Conservation (phyloP, 2,329 filamentous ascomycete species). For the Proliferodiscus dingleyae region DNA sequence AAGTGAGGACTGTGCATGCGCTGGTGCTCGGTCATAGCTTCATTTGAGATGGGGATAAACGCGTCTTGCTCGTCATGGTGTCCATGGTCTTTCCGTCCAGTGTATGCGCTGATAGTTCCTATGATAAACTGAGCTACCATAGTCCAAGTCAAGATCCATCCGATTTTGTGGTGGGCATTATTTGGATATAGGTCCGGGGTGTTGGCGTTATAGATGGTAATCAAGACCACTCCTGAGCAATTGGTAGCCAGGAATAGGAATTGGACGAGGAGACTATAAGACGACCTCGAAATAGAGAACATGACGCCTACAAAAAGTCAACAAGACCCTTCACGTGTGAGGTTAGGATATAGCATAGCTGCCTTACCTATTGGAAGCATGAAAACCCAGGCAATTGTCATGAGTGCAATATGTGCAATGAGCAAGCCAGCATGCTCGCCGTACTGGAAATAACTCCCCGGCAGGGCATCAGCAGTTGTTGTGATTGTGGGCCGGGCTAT, state of each 20-base stretch:
- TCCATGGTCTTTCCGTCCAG: constrained; percentile 24
- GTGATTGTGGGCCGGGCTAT: constrained; percentile 6
- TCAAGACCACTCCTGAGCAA: constrained; percentile 58
- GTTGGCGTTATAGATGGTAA: constrained; percentile 68
- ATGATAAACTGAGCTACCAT: constrained; percentile 66
- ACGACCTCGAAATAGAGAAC: constrained; percentile 76
- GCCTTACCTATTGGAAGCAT: constrained; percentile 63
- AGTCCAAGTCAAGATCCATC: constrained; percentile 76
- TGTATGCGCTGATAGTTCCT: constrained; percentile 26
- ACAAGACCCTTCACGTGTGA: too few relatives aligned
- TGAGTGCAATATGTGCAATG: constrained; percentile 59
- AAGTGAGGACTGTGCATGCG: constrained; percentile 36
- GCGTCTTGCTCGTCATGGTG: constrained; percentile 45
- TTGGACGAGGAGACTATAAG: constrained; percentile 65
- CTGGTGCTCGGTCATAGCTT: constrained; percentile 49
- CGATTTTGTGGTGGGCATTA: constrained; percentile 83
- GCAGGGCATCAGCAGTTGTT: constrained; percentile 19
- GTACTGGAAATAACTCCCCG: constrained; percentile 38
- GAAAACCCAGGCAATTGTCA: constrained; percentile 65
- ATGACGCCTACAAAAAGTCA: constrained; percentile 50
- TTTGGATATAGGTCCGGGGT: constrained; percentile 83
- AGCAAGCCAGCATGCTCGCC: constrained; percentile 35
- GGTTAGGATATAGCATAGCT: too few relatives aligned
- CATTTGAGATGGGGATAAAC: constrained; percentile 59
- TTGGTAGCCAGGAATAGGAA: constrained; percentile 62